These are phyloP conservation scores for Echeveria elegans DNA, from an alignment of 164 flowering plant species.

Conservation along the genomic window DNA sequence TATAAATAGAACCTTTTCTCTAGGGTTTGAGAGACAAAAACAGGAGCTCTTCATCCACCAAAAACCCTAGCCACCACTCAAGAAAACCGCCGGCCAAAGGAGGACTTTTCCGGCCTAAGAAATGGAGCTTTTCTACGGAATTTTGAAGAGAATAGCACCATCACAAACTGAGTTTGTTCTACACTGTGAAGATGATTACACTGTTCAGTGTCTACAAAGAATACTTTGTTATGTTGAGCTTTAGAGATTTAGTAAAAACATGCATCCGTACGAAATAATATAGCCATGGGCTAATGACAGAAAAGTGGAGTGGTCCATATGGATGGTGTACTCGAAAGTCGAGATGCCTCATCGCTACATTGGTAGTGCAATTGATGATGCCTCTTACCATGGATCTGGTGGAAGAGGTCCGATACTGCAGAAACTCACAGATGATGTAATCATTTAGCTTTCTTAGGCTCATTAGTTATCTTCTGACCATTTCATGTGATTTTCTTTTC, in stretches of 20 bases:
- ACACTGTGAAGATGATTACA: neutral
- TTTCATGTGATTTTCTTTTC: slow-evolving; percentile 3
- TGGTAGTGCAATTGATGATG: slow-evolving; percentile 53
- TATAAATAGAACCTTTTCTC: too few relatives aligned
- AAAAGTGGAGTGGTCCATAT: slow-evolving; percentile 96
- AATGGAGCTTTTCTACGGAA: too few relatives aligned
- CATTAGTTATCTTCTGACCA: neutral
- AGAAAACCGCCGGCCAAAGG: too few relatives aligned
- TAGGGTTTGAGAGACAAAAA: too few relatives aligned
- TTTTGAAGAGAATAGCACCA: too few relatives aligned
- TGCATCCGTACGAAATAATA: neutral
- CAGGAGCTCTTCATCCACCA: too few relatives aligned
- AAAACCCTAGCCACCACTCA: too few relatives aligned
- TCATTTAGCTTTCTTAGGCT: neutral
- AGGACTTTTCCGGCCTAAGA: too few relatives aligned
- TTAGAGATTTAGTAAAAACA: neutral
- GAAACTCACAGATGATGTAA: slow-evolving; percentile 70
- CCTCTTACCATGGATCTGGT: slow-evolving; percentile 34
- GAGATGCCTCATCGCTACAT: slow-evolving; percentile 84
- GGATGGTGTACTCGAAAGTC: slow-evolving; percentile 96
- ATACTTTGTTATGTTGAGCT: neutral
- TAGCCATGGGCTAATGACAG: slow-evolving; percentile 82
- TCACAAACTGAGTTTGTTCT: too few relatives aligned
- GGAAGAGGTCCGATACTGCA: slow-evolving; percentile 41
- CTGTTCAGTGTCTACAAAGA: neutral